Evolutionary conservation across 2,329 filamentous ascomycete species (phyloP), one percentile per base, ranked within the genome.

Genomic region (Stemphylium vesicarium): DNA sequence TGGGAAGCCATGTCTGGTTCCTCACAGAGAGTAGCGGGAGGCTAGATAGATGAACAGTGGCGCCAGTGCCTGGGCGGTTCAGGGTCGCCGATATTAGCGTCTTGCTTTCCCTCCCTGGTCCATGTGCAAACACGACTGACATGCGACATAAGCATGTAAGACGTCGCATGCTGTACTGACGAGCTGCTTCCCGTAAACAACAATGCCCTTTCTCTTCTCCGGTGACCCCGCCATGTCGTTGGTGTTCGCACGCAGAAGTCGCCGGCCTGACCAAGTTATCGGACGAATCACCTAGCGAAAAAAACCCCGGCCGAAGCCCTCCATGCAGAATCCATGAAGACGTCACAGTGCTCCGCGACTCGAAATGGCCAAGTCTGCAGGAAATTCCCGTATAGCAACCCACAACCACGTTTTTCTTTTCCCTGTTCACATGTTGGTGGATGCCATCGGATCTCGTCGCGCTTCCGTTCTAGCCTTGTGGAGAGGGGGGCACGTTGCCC

Each of bases 371-470:
- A 16, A 37, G 13, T 31, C 31, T 13, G 33, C 44, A 53, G 32
- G 43, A 33, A n/a, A 2, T 26, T 35, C 39, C 44, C 51, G 47
- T 38, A 32, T n/a, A 18, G 3, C 29, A 16, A 39, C 24, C 47
- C 52, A 46, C 47, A 55, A 29, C 52, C 52, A 51, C 47, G 36
- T 33, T 41, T 51, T 46, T 26, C 15, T 20, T 24, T 47, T 37
- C 22, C 22, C 13, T 41, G 16, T 18, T n/a, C 33, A 31, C 40
- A 46, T n/a, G 35, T 35, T 29, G 15, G 20, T 24, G 38, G 44
- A 13, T 9, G 26, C 35, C 6, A 10, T 24, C 40, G 50, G 43
- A 42, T 24, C 16, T 26, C 44, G 42, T 38, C 31, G 44, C 50
- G 40, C 10, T 50, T 44, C 16, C 11, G 36, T 40, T 50, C 52